Evolutionary conservation across 257 asterid species (phyloP), one percentile per base, ranked within the genome.

Genomic region (Plantago elongata): DNA sequence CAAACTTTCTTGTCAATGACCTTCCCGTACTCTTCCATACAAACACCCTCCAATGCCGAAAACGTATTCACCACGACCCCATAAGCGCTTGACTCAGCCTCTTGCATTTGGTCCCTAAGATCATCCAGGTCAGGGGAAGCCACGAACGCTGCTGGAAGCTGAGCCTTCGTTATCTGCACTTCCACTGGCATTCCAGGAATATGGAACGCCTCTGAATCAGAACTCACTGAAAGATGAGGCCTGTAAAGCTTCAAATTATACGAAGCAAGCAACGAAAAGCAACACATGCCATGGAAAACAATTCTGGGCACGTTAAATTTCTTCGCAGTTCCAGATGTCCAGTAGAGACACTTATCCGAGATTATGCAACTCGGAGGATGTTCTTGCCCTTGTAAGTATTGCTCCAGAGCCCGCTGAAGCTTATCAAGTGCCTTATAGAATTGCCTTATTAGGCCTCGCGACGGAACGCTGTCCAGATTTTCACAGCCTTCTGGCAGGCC

Each of bases 401-500:
- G 30, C 65, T 88, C 95, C 11, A 85, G 44, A 9, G 92, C 90
- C 2, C 29, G 51, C 68, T 83, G 78, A 9, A 88, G 79, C 56
- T 3, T 37, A 29, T 81, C 77, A 0, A 85, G 80, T 0, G 90
- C 92, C 13, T 13, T 6, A 61, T 69, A 88, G 57, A 88, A 88
- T 1, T 68, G 76, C 9, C 81, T 59, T 2, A 83, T 67, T 40
- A 85, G 92, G 69, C 71, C 63, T 29, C 78, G 70, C 0, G 92
- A 83, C 3, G 95, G 90, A 27, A 88, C 84, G 63, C 78, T 76
- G 77, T 88, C 96, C 11, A 88, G 84, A 63, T 83, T 88, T 49
- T 88, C 92, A 40, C 96, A 88, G 12, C 90, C 90, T 2, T 38
- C 9, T 0, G 96, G 96, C 0, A 88, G 69, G 2, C 96, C 95